Percentiles rank a stretch among this genome's conserved stretches.
Evolutionary conservation across 768 basidiomycete genomes (phyloP).

Genomic region (Ramaria sp.): DNA sequence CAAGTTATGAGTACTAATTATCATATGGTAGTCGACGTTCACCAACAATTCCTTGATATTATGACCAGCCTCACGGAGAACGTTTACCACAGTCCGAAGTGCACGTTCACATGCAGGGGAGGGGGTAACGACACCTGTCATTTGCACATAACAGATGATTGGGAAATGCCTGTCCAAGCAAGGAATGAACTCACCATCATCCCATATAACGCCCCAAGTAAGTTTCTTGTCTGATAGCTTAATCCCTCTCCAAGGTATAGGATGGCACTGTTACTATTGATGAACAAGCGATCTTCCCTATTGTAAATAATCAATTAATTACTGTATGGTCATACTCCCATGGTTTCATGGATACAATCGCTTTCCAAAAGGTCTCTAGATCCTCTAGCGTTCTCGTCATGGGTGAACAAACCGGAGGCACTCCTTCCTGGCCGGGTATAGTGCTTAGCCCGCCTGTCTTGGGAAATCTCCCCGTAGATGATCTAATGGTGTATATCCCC

Average conservation of each 20-base stretch:
- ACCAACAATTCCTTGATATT: conserved; percentile 43
- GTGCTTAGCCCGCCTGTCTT: conserved; percentile 35
- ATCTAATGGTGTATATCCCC: conserved; percentile 50
- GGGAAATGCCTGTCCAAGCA: background rate
- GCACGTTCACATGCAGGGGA: conserved; percentile 54
- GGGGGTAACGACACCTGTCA: conserved; percentile 41
- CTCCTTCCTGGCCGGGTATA: conserved; percentile 45
- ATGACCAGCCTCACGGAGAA: conserved; percentile 36
- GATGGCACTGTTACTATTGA: conserved; percentile 16
- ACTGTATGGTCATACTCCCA: conserved; percentile 56
- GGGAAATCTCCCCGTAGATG: conserved; percentile 48
- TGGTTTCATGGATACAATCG: conserved; percentile 47
- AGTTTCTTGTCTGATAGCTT: conserved; percentile 39
- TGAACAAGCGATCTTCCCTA: background rate
- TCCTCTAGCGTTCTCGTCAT: conserved; percentile 55
- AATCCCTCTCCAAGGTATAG: conserved; percentile 29
- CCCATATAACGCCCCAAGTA: conserved; percentile 56
- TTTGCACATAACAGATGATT: background rate
- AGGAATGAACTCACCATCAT: conserved; percentile 35
- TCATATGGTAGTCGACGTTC: background rate
- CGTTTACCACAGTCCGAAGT: conserved; percentile 33
- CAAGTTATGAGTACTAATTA: background rate
- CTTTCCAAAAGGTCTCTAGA: conserved; percentile 54
- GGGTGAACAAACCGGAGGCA: conserved; percentile 45
- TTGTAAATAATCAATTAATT: conserved; percentile 7